Evolutionary conservation across 371 early-diverging fungal species (phyloP).

Genomic region (Syncephalastrum contaminatum): DNA sequence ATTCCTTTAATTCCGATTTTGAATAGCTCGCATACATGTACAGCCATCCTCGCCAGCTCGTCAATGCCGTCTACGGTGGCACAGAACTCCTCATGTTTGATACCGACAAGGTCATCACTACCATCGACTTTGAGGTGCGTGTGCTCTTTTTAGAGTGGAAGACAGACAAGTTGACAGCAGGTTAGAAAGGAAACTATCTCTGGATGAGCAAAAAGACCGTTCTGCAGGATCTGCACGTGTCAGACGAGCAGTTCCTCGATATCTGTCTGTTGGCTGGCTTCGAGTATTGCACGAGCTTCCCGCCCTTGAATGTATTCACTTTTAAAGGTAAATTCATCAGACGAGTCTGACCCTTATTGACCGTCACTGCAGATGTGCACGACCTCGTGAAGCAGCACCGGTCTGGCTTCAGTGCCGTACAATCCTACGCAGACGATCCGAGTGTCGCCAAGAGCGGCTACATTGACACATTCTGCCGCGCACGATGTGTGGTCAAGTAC

Average conservation of each 20-base stretch:
- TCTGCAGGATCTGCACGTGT: conserved; percentile 61
- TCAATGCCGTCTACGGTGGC: conserved; percentile 73
- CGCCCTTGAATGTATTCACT: conserved; percentile 65
- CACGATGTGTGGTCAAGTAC: conserved; percentile 71
- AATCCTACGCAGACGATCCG: conserved; percentile 62
- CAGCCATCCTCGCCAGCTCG: conserved; percentile 64
- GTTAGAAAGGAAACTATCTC: conserved; percentile 61
- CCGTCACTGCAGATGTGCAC: conserved; percentile 55
- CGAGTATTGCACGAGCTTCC: conserved; percentile 75
- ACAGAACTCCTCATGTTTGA: conserved; percentile 79
- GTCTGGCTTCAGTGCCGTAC: conserved; percentile 74
- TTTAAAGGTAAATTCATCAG: conserved; percentile 51
- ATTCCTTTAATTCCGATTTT: neutral
- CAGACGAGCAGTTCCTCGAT: conserved; percentile 79
- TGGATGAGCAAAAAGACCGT: conserved; percentile 69
- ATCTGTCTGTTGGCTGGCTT: conserved; percentile 82
- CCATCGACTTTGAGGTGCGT: conserved; percentile 60
- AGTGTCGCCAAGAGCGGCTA: conserved; percentile 60
- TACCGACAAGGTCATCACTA: conserved; percentile 73
- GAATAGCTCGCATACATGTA: conserved; percentile 73
- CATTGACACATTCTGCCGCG: conserved; percentile 71
- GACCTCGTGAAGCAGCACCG: conserved; percentile 71
- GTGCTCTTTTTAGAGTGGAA: no score
- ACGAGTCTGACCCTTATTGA: no score
- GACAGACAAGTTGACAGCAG: neutral